Evolutionary conservation across 345 rosid species (phyloP), one percentile per base, ranked within the genome.

Genomic region (Gossypium turneri): DNA sequence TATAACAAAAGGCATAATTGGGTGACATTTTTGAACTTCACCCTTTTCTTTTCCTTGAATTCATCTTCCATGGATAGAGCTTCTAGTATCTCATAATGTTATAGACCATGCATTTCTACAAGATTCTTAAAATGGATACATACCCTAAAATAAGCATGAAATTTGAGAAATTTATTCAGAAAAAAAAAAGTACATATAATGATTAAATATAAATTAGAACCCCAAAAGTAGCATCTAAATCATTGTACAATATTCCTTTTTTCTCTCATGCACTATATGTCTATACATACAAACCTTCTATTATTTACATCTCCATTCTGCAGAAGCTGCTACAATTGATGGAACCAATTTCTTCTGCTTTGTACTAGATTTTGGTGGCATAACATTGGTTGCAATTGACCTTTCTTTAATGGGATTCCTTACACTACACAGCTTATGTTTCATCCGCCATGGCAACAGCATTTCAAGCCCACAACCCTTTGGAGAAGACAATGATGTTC

Each of bases 391-490:
- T 3, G 41, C 41, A 34, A 34, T 34, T 34, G 82, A 80, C 72
- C 76, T 60, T 9, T 86, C 85, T 68, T 80, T 76, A 43, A 86
- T 81, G 1, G 84, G 86, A 74, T 79, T 83, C 82, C 86, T 92
- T 25, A 85, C 74, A 10, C 96, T 94, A 16, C 92, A 90, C 17
- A 92, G 78, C 76, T 80, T 87, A 75, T 86, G 94, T 82, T 85
- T 92, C 77, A 83, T 81, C 16, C 92, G 84, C 97, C 97, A 90
- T 0, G 92, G 89, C 64, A 90, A 79, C 65, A 92, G 64, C 55
- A 78, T 75, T 75, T 92, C 87, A 38, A 94, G 84, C 34, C 98
- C 97, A 74, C 97, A 89, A 22, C 87, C 88, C 53, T 82, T 88
- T 19, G 79, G 82, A 2, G 89, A 73, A 20, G 84, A 69, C 27